phyloP scores from a whole-genome alignment of 2,329 filamentous ascomycete genomes.

The Exophiala sp. region DNA sequence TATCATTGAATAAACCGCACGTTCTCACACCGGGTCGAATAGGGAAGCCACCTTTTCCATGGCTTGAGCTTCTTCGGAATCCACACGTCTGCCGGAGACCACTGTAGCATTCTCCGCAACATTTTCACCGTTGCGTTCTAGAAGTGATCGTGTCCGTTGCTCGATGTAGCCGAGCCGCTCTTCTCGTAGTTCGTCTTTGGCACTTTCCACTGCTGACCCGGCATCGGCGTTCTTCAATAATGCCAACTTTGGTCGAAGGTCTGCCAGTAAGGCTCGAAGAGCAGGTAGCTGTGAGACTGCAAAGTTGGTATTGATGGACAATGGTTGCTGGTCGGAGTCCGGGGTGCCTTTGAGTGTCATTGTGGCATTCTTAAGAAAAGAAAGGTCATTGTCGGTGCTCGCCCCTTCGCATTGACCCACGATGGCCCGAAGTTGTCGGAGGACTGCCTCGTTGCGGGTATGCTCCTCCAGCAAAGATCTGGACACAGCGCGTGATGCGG shows the following conservation, averaged over 20 bases:
- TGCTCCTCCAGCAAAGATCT: constrained; percentile 63
- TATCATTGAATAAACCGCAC: neutral
- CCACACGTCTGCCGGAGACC: constrained; percentile 19
- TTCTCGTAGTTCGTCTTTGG: constrained; percentile 53
- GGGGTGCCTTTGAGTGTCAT: constrained; percentile 44
- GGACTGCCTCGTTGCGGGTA: constrained; percentile 64
- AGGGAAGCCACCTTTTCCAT: constrained; percentile 28
- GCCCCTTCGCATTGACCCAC: constrained; percentile 34
- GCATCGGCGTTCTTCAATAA: constrained; percentile 33
- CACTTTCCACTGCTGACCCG: constrained; percentile 33
- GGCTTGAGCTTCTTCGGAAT: constrained; percentile 27
- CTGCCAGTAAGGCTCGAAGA: constrained; percentile 63
- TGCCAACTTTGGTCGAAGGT: constrained; percentile 60
- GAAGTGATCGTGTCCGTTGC: constrained; percentile 65
- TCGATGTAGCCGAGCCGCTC: constrained; percentile 80
- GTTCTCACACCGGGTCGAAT: constrained; percentile 25
- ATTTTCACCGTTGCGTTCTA: constrained; percentile 51
- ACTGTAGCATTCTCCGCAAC: constrained; percentile 11
- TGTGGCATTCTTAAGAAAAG: constrained; percentile 51
- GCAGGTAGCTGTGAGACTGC: constrained; percentile 76
- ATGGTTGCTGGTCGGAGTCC: constrained; percentile 34
- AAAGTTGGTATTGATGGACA: constrained; percentile 55
- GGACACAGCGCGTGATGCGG: constrained; percentile 73
- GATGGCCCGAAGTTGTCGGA: constrained; percentile 58
- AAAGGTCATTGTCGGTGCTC: constrained; percentile 37